Conservation (phyloP, 2,329 filamentous ascomycete genomes). For the Zasmidium angulare region DNA sequence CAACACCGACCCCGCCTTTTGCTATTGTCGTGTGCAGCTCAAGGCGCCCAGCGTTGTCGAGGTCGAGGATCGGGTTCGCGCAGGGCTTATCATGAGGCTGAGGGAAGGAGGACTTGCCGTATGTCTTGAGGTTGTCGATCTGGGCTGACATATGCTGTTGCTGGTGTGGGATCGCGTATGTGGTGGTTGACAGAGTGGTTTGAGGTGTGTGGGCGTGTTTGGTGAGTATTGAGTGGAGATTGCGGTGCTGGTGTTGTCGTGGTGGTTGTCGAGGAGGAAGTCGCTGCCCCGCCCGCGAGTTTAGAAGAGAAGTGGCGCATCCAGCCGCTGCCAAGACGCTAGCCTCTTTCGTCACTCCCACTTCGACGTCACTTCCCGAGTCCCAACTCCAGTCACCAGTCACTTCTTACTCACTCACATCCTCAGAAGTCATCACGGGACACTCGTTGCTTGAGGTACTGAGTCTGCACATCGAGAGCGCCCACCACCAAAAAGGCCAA, state of each 20-base stretch:
- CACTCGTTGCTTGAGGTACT: too few species aligned
- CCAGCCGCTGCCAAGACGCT: too few species aligned
- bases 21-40: background rate
- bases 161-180: slow-evolving; percentile 7
- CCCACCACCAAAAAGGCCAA: too few species aligned
- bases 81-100: slow-evolving; percentile 22
- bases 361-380: too few species aligned
- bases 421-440: too few species aligned
- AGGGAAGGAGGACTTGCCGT: slow-evolving; percentile 20
- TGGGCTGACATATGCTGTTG: slow-evolving; percentile 24
- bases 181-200: slow-evolving; percentile 9
- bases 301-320: background rate
- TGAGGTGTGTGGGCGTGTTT: slow-evolving; percentile 8
- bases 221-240: background rate
- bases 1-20: background rate
- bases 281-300: background rate
- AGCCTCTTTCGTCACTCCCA: too few species aligned
- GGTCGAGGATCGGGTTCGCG: background rate
- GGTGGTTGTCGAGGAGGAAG: background rate
- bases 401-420: too few species aligned
- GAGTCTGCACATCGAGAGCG: too few species aligned
- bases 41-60: background rate
- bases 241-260: background rate
- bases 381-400: too few species aligned
- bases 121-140: slow-evolving; percentile 29